Evolutionary conservation across 495 filamentous ascomycete genomes (phyloP), one percentile per base, ranked within the genome.

Genomic region (Sabuloglossum arenarium): DNA sequence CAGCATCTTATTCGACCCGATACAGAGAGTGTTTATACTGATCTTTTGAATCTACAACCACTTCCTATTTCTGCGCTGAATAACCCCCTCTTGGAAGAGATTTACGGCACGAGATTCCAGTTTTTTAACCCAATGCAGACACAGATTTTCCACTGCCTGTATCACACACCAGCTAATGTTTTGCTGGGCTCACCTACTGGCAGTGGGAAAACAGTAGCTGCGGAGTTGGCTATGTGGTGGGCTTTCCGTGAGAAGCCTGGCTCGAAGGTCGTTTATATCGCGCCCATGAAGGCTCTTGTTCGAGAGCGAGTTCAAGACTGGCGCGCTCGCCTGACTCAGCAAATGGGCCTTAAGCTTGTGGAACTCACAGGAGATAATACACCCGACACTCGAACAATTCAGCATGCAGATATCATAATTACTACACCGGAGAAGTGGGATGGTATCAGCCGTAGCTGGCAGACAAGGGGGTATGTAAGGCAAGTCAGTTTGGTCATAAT

Each of bases 71-170:
- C 79, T 16, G 89, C 91, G 43, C 74, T 99, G 45, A 88, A 94
- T 61, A 94, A 95, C 61, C 78, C 85, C 0, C 74, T 80, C 0
- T 70, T 97, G 1, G 89, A 97, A 62, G 86, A 89, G 56, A 74
- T 99, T 10, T 97, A 97, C 66, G 79, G 75, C 6, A 72, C 86
- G 63, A 79, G 87, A 28, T 99, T 99, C 65, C 79, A 85, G 56
- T 97, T 79, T 70, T 99, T 99, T 74, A 99, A 99, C 66, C 90
- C 93, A 0, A 94, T 99, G 91, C 91, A 99, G 65, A 95, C 93
- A 3, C 91, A 99, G 65, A 82, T 97, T 32, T 99, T 99, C 66
- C 93, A 97, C 62, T 83, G 85, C 45, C 76, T 97, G 12, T 97
- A 97, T 55, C 86, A 97, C 65, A 91, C 90, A 0, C 66, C 81